These are phyloP conservation scores for Pseudocercospora eumusae DNA, from an alignment of 2,329 filamentous ascomycete genomes.

Conservation along the genomic window DNA sequence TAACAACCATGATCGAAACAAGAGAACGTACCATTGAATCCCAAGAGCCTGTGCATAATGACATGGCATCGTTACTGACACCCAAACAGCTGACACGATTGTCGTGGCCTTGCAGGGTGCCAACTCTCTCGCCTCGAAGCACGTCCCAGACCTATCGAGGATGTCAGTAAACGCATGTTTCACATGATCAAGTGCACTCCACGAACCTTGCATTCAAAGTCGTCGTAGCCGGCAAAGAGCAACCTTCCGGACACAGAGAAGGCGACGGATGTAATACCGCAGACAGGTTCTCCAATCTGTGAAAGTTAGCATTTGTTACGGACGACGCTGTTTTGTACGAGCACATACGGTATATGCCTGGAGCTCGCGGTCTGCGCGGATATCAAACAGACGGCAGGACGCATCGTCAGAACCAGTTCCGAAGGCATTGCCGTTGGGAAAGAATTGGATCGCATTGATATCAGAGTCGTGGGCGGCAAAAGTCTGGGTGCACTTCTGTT, in stretches of 20 bases:
- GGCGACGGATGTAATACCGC: constrained; percentile 96
- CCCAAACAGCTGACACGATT: constrained; percentile 98
- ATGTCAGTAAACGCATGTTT: constrained; percentile 15
- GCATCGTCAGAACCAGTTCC: constrained; percentile 97
- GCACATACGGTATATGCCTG: constrained; percentile 65
- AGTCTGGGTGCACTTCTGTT: constrained; percentile 96
- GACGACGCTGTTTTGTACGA: constrained; percentile 1
- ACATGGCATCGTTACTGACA: constrained; percentile 98
- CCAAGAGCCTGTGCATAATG: constrained; percentile 98
- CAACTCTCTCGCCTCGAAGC: constrained; percentile 93
- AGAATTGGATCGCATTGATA: constrained; percentile 99
- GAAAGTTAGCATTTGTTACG: constrained; percentile 22
- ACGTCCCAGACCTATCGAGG: constrained; percentile 86
- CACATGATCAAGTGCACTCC: neutral
- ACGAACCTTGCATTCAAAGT: constrained; percentile 98
- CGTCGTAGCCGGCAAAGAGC: constrained; percentile 95
- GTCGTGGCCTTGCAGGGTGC: constrained; percentile 93
- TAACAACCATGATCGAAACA: neutral
- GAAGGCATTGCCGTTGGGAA: constrained; percentile 97
- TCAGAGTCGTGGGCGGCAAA: constrained; percentile 98
- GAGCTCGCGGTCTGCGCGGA: constrained; percentile 83
- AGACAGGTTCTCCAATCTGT: constrained; percentile 94
- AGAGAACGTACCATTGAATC: constrained; percentile 82
- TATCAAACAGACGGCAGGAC: constrained; percentile 95
- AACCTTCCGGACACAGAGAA: constrained; percentile 95